Base-by-base conservation (phyloP, 768 basidiomycete species). In the Auricularia auricula-judae region DNA sequence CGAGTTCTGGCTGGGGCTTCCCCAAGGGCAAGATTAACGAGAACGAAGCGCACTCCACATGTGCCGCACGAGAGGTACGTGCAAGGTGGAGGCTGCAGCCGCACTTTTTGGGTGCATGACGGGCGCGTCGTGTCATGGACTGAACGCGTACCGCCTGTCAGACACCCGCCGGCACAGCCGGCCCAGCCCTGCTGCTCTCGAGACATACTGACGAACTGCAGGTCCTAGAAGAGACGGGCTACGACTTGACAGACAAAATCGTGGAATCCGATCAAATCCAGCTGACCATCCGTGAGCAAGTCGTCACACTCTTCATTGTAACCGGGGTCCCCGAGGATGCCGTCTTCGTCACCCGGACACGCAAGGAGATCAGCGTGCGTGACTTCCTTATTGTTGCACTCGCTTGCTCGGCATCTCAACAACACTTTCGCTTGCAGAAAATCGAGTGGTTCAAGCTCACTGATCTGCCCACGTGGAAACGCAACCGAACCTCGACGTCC, bases 21-120 rank as follows among this genome's bases (percentile, higher is more conserved):
- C 97, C 97, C 5, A 91, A 96, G 73, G 97, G 97, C n/a, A 99
- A 99, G 77, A 98, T 98, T 74, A 99, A 99, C 70, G 88, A 95
- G 73, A 84, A 89, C 66, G 97, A 99, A 73, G 85, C 88, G 7
- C 83, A 87, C 64, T 81, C 83, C 61, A 82, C 81, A 63, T 99
- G 97, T 75, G 97, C 96, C 2, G 81, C 91, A 63, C 86, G 97
- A 74, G 97, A 99, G 79, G 96, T 95, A 67, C 63, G 84, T 66
- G 47, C 10, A 51, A 14, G 18, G 47, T 16, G 5, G 14, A 8
- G 16, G 47, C 47, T 51, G 14, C 14, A 8, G 21, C 47, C 18
- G 14, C 14, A 5, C 42, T 51, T 18, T 34, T 56, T 51, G 65
- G 18, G 29, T 34, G 43, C 23, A 42, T n/a, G 29, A 34, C 12